Evolutionary conservation across 331 rosid species (phyloP).

Genomic region (Rosa hybrid): DNA sequence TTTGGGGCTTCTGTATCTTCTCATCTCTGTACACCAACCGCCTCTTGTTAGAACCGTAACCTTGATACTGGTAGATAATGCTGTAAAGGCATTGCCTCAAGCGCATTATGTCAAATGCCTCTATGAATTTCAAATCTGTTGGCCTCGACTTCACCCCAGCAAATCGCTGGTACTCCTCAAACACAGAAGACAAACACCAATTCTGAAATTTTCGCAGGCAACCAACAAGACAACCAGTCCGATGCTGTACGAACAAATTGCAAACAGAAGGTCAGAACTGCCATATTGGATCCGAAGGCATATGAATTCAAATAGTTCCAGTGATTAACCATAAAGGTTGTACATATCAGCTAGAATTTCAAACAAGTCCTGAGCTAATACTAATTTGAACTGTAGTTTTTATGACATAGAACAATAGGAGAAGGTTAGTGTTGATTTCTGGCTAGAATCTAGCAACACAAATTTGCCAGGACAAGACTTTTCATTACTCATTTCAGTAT

Average conservation of each 20-base stretch:
- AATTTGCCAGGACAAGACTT: not conserved
- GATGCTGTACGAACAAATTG: constrained; percentile 58
- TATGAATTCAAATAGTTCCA: not conserved
- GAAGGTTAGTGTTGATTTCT: not conserved
- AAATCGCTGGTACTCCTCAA: constrained; percentile 79
- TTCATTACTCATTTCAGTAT: not conserved
- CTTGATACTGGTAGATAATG: constrained; percentile 89
- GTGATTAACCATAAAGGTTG: not conserved
- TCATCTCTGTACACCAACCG: constrained; percentile 74
- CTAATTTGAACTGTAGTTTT: not conserved
- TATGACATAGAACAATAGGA: not conserved
- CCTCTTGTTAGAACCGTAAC: constrained; percentile 78
- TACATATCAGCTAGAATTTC: not conserved
- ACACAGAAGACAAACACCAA: constrained; percentile 84
- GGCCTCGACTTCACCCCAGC: constrained; percentile 75
- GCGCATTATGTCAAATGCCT: constrained; percentile 49
- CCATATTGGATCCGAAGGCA: not conserved
- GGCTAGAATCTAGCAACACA: not conserved
- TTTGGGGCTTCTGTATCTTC: constrained; percentile 62
- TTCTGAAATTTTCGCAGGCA: constrained; percentile 91
- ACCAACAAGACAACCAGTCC: constrained; percentile 90
- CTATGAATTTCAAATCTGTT: constrained; percentile 67
- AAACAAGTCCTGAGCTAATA: not conserved
- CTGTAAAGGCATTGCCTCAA: constrained; percentile 93
- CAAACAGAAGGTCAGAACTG: not conserved